Conservation (phyloP, 495 filamentous ascomycete species). For the Rhypophila decipiens region DNA sequence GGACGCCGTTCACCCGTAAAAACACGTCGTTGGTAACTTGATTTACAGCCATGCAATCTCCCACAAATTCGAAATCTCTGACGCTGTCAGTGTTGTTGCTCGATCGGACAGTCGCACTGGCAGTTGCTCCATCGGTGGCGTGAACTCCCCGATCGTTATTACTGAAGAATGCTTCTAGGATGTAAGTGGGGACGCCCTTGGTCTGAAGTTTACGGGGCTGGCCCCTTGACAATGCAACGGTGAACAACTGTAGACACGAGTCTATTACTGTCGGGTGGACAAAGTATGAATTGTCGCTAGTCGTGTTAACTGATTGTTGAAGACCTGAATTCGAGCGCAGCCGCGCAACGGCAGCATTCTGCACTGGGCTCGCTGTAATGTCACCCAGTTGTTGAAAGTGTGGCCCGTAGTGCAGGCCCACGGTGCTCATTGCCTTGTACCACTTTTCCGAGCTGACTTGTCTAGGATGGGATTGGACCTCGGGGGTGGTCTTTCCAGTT, state of each 20-base stretch:
- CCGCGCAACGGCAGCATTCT: neutral
- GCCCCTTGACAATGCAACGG: neutral
- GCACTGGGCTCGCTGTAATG: neutral
- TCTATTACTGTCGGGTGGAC: neutral
- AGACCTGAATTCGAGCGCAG: too few species aligned
- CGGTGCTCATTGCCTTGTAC: slow-evolving; percentile 13
- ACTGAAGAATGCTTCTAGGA: neutral
- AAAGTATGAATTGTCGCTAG: neutral
- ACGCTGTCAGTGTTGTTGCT: neutral
- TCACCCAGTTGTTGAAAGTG: slow-evolving; percentile 10
- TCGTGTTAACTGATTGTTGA: too few species aligned
- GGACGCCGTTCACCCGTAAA: neutral
- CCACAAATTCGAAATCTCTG: neutral
- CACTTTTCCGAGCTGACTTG: slow-evolving; percentile 13
- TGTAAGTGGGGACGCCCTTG: neutral
- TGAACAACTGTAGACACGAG: neutral
- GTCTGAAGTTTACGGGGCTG: neutral
- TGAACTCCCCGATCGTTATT: neutral
- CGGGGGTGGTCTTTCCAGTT: neutral
- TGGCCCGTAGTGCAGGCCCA: slow-evolving; percentile 23
- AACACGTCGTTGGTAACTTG: neutral
- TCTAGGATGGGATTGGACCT: neutral
- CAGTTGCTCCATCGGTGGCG: neutral
- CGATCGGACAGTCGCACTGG: neutral
- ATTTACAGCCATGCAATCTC: neutral